Evolutionary conservation across 164 flowering plant genomes (phyloP).

Genomic region (Vitis labrusca): DNA sequence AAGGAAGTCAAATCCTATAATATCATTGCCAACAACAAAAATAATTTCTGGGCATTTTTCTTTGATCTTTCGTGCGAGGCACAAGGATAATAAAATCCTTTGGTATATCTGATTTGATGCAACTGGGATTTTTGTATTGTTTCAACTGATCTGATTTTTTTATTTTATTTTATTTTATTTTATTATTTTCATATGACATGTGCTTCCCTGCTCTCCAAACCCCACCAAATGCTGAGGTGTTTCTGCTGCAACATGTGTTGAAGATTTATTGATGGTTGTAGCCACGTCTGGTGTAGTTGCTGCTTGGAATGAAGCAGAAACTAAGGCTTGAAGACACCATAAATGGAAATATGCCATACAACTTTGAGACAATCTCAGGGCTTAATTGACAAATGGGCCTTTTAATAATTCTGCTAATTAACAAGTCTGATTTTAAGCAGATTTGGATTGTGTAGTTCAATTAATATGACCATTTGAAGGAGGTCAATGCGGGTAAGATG

Average conservation of each 20-base stretch:
- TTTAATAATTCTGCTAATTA: too few relatives aligned
- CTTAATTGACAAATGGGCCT: not conserved
- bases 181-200: too few relatives aligned
- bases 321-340: not conserved
- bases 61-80: not conserved
- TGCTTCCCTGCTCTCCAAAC: not conserved
- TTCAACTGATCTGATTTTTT: too few relatives aligned
- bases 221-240: conserved; percentile 1
- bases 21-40: too few relatives aligned
- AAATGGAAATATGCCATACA: not conserved
- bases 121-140: too few relatives aligned
- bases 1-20: too few relatives aligned
- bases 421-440: too few relatives aligned
- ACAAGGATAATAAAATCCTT: not conserved
- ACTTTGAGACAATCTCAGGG: not conserved
- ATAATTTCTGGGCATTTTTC: not conserved
- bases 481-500: too few relatives aligned
- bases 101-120: not conserved
- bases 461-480: too few relatives aligned
- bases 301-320: conserved; percentile 1
- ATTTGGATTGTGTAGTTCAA: not conserved
- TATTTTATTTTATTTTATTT: too few relatives aligned
- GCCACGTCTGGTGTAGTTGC: too few relatives aligned
- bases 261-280: conserved; percentile 2
- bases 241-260: not conserved